phyloP scores from a whole-genome alignment of 2,329 filamentous ascomycete genomes.

The Diaporthe capsici region DNA sequence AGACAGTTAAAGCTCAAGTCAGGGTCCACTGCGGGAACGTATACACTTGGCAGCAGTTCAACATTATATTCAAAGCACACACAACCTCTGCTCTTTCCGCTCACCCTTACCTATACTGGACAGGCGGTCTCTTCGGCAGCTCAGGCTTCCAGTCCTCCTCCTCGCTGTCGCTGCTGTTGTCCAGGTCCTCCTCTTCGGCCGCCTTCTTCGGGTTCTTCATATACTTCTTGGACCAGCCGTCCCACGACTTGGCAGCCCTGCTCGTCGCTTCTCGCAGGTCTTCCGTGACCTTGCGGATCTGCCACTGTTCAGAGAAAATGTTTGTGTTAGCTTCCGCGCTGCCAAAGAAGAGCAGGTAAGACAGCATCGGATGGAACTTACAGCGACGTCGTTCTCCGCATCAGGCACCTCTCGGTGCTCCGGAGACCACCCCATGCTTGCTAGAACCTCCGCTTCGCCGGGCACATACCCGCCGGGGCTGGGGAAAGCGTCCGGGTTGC shows the following conservation, averaged over 20 bases:
- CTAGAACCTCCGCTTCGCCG: conserved; percentile 11
- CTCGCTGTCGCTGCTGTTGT: background rate
- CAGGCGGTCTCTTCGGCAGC: background rate
- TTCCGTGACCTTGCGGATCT: conserved; percentile 28
- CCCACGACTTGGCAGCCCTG: conserved; percentile 28
- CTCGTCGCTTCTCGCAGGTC: conserved; percentile 2
- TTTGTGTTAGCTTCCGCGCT: background rate
- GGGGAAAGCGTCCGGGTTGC: conserved; percentile 29
- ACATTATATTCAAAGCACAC: too few relatives aligned
- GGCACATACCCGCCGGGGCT: background rate
- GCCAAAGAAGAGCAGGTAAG: too few relatives aligned
- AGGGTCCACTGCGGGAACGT: background rate
- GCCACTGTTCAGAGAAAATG: conserved; percentile 8
- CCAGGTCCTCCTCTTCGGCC: background rate
- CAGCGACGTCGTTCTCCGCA: conserved; percentile 15
- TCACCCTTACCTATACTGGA: background rate
- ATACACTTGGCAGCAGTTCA: background rate
- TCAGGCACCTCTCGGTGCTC: conserved; percentile 21
- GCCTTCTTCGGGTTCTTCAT: conserved; percentile 15
- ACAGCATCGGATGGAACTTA: background rate
- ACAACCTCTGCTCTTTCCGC: too few relatives aligned
- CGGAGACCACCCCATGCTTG: conserved; percentile 28
- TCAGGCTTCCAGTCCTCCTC: conserved; percentile 13
- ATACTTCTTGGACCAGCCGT: background rate
- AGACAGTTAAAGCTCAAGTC: background rate